These are phyloP conservation scores for Emmonsia crescens DNA, from an alignment of 2,329 filamentous ascomycete species.

Conservation along the genomic window DNA sequence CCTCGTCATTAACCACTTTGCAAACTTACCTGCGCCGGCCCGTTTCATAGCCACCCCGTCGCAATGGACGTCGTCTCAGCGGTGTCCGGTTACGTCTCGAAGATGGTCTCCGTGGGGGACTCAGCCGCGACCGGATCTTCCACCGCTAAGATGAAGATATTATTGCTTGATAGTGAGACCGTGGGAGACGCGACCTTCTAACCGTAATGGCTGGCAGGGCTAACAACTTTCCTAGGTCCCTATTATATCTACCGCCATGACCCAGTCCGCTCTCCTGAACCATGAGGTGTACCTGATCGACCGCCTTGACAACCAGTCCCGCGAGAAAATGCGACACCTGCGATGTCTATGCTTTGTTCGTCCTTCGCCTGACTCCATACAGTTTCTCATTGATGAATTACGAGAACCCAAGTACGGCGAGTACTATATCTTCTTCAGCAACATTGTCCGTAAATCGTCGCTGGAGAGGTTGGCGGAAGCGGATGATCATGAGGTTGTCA, in stretches of 20 bases:
- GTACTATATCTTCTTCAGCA: constrained; percentile 95
- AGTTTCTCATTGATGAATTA: constrained; percentile 87
- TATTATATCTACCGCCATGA: constrained; percentile 89
- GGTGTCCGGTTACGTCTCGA: constrained; percentile 87
- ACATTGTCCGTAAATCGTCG: constrained; percentile 92
- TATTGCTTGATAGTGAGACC: constrained; percentile 87
- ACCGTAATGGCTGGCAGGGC: constrained; percentile 9
- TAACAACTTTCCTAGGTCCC: constrained; percentile 47
- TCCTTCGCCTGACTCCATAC: constrained; percentile 84
- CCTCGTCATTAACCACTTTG: neutral
- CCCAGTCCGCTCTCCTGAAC: constrained; percentile 85
- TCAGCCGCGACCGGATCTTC: constrained; percentile 49
- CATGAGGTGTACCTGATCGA: constrained; percentile 98
- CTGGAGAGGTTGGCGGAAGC: constrained; percentile 90
- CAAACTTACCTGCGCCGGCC: neutral
- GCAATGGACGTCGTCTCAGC: constrained; percentile 90
- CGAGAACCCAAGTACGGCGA: constrained; percentile 95
- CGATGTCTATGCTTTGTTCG: constrained; percentile 88
- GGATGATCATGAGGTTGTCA: constrained; percentile 95
- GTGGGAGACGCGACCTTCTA: constrained; percentile 41
- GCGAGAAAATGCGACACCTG: constrained; percentile 97
- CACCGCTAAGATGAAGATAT: constrained; percentile 94
- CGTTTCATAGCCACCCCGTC: constrained; percentile 12
- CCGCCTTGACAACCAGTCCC: constrained; percentile 74
- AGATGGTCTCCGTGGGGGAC: constrained; percentile 84